Evolutionary conservation across 2,329 filamentous ascomycete genomes (phyloP), one percentile per base, ranked within the genome.

Genomic region (Zymoseptoria passerinii): DNA sequence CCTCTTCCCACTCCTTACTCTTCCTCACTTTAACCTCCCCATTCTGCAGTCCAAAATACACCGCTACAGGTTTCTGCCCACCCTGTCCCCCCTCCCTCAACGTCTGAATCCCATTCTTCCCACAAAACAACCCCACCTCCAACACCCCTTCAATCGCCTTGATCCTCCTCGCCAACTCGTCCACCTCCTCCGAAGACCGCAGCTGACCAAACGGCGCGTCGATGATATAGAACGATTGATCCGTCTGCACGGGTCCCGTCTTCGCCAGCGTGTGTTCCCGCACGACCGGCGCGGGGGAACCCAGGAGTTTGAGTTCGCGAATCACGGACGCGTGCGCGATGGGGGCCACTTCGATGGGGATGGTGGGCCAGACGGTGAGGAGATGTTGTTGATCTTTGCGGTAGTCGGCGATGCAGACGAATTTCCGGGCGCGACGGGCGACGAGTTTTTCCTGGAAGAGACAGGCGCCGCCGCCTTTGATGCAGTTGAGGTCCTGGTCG

Each of bases 391-490:
- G 90, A 64, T 92, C 83, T 76, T 99, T 99, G 68, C 94, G 85
- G 72, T 92, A 95, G 75, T 99, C 94, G n/a, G 69, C 69, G 18
- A 71, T 71, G 55, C 67, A 70, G 29, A 71, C 62, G 53, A 70
- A 70, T 53, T 68, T 68, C 64, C 65, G 63, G 48, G 58, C 63
- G 28, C 66, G 63, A 3, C 90, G 87, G 4, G 92, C 92, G 4
- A 99, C 92, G 40, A 99, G 80, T 79, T 99, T 99, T 77, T 99
- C 94, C 75, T 97, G 94, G 78, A 96, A 95, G 58, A 97, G 77
- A 75, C 94, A 99, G n/a, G 91, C 94, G 59, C 94, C 94, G 53
- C 94, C 94, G 56, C 94, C 94, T 78, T 97, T 97, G 78, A 99
- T 97, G 71, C 92, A 90, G 75, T 97, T 99, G 60, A 99, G 77